phyloP scores from a whole-genome alignment of 768 basidiomycete genomes.

The Stropharia rugosoannulata region DNA sequence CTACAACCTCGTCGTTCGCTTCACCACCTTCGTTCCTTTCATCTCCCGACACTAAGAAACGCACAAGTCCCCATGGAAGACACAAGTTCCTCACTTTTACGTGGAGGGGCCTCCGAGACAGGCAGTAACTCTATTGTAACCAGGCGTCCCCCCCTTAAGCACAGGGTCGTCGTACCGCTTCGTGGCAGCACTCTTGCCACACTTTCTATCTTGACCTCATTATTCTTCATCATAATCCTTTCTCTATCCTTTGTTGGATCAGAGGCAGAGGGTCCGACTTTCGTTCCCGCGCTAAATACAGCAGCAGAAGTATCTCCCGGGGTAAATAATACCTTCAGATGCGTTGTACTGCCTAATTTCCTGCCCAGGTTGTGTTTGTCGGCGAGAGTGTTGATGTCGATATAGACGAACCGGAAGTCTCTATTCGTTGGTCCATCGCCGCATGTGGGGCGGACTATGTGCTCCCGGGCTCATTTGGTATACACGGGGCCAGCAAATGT shows the following conservation, averaged over 20 bases:
- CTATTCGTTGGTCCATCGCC: slow-evolving; percentile 55
- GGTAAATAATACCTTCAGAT: slow-evolving; percentile 27
- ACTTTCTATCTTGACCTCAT: slow-evolving; percentile 42
- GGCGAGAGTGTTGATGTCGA: slow-evolving; percentile 61
- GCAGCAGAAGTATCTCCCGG: slow-evolving; percentile 43
- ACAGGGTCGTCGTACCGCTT: slow-evolving; percentile 24
- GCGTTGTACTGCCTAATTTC: slow-evolving; percentile 6
- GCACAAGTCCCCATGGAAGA: slow-evolving; percentile 23
- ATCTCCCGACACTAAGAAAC: slow-evolving; percentile 29
- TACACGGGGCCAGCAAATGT: slow-evolving; percentile 43
- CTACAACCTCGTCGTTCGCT: slow-evolving; percentile 34
- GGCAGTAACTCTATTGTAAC: not conserved
- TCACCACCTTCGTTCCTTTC: slow-evolving; percentile 41
- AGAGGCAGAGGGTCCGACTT: slow-evolving; percentile 37
- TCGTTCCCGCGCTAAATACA: slow-evolving; percentile 37
- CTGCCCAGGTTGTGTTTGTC: slow-evolving; percentile 47
- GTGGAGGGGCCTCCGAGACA: not conserved
- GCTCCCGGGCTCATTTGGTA: slow-evolving; percentile 43
- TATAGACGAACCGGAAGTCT: slow-evolving; percentile 55
- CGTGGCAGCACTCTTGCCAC: slow-evolving; percentile 29
- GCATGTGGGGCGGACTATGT: slow-evolving; percentile 48
- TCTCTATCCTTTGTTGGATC: slow-evolving; percentile 49
- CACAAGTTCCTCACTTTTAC: slow-evolving; percentile 17
- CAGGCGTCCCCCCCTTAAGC: slow-evolving; percentile 6
- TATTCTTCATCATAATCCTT: slow-evolving; percentile 48